Evolutionary conservation across 495 filamentous ascomycete genomes (phyloP), one percentile per base, ranked within the genome.

Genomic region (Acidiella bohemica): DNA sequence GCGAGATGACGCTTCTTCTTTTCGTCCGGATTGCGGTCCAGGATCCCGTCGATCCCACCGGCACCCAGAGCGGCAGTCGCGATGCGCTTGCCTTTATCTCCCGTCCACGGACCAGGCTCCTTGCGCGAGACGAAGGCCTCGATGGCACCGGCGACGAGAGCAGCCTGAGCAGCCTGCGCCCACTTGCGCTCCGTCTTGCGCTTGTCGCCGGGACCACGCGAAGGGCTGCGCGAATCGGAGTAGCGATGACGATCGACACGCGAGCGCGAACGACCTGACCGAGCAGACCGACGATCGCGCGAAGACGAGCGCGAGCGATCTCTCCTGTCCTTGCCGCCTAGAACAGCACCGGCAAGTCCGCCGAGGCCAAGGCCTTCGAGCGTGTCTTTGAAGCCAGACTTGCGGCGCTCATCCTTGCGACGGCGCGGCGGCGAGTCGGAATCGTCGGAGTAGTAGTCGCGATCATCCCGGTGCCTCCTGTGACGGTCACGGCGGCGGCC

Each of bases 81-180:
- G 44, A 94, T 74, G 26, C 85, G 80, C 59, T 81, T 84, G 41
- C 83, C 83, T 59, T 93, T 93, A 22, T 77, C 75, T 32, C 85
- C 86, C 24, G 71, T 77, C 81, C 83, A 92, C 14, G 74, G 71
- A 34, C 86, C 86, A 0, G 81, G 80, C 33, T 84, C 78, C 50
- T 90, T 92, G 55, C 84, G 81, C 26, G 78, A 70, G 25, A 81
- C 75, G 69, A 92, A 92, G 20, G 86, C 86, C 63, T 93, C 84
- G 17, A 82, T 73, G 8, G 84, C 86, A 44, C 84, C 86, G 37
- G 86, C 84, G 26, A 85, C 70, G 27, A 93, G 60, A 5, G 86
- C 88, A 14, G 86, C 84, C 59, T 81, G 81, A 50, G 83, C 81
- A 28, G 85, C 86, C 57, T 93, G 83, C 42, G 81, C 71, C 51